Percentiles rank a stretch among this genome's conserved stretches.
Evolutionary conservation across 352 stramenopile species (phyloP).

Genomic region (Saprolegnia diclina): DNA sequence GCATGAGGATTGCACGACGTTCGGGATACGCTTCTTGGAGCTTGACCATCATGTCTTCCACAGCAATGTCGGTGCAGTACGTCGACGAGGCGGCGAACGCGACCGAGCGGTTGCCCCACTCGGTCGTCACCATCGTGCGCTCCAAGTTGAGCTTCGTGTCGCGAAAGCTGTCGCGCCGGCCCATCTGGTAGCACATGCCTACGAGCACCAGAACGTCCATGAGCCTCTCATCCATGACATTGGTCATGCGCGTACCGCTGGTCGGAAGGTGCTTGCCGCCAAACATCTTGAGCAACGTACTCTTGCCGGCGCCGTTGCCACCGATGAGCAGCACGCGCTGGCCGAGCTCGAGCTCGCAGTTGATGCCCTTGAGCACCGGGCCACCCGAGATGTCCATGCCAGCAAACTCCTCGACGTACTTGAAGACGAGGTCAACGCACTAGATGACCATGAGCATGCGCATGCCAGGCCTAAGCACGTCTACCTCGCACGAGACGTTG

Average conservation of each 20-base stretch:
- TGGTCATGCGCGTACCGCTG: conserved; percentile 42
- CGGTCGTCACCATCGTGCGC: conserved; percentile 91
- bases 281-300: conserved; percentile 91
- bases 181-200: conserved; percentile 34
- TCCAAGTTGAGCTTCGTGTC: conserved; percentile 93
- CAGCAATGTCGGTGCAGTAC: conserved; percentile 92
- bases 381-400: conserved; percentile 43
- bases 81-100: conserved; percentile 90
- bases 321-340: conserved; percentile 91
- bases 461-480: not conserved
- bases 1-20: conserved; percentile 89
- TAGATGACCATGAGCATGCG: not conserved
- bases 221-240: conserved; percentile 30
- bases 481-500: not conserved
- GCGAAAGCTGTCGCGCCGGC: conserved; percentile 92
- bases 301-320: conserved; percentile 94
- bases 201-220: not conserved
- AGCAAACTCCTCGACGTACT: conserved; percentile 33
- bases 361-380: conserved; percentile 84
- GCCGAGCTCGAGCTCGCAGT: conserved; percentile 68
- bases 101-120: conserved; percentile 95
- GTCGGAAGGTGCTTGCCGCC: conserved; percentile 92
- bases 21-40: conserved; percentile 92
- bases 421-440: conserved; percentile 52
- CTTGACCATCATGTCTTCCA: conserved; percentile 96